phyloP scores from a whole-genome alignment of 2,329 filamentous ascomycete genomes.

The Talaromyces sp. region DNA sequence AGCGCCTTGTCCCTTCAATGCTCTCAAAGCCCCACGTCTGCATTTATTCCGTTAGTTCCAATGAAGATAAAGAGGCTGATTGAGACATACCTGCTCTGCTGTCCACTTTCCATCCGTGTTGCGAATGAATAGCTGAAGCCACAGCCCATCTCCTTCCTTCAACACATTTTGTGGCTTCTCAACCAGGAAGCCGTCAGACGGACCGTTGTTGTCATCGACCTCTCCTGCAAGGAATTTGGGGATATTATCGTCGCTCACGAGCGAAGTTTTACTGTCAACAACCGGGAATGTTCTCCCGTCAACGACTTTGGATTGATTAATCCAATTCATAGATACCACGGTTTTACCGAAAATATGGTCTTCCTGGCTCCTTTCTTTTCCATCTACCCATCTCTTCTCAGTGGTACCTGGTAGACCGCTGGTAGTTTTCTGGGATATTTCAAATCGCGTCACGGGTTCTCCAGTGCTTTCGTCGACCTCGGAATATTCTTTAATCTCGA shows the following conservation, averaged over 20 bases:
- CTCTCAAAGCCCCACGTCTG: neutral
- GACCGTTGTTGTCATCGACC: neutral
- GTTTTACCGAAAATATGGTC: neutral
- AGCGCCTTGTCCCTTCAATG: neutral
- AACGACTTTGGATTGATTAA: neutral
- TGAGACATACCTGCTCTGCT: neutral
- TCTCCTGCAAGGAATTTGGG: neutral
- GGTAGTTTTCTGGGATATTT: neutral
- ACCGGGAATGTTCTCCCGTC: neutral
- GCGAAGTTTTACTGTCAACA: neutral
- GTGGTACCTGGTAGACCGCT: neutral
- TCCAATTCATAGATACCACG: neutral
- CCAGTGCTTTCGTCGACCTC: neutral
- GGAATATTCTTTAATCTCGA: neutral
- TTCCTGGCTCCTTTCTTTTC: neutral
- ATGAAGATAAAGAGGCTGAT: neutral
- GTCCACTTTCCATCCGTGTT: neutral
- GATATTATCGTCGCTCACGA: neutral
- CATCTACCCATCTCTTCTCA: neutral
- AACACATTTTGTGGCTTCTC: neutral
- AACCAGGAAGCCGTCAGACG: neutral
- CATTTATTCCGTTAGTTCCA: neutral
- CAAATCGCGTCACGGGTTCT: neutral
- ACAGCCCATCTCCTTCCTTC: neutral
- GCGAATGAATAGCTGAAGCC: neutral